Evolutionary conservation across 1,284 basidiomycete genomes (phyloP).

Genomic region (Cutaneotrichosporon sp.): DNA sequence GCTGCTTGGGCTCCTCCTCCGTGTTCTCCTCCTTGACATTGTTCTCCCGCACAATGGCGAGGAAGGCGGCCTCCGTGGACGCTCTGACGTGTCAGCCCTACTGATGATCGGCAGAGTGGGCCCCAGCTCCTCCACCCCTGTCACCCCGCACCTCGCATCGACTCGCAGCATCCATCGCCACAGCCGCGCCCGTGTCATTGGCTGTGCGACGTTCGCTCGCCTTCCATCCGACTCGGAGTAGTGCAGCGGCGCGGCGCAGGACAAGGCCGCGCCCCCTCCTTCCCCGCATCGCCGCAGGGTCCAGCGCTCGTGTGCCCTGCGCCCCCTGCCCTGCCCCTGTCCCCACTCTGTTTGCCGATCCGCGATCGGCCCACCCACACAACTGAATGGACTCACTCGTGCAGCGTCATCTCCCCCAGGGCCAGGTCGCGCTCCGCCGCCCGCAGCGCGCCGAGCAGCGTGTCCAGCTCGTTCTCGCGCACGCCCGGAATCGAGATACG

Average conservation of each 20-base stretch:
- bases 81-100: slow-evolving; percentile 24
- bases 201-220: neutral
- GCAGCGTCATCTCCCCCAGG: slow-evolving; percentile 32
- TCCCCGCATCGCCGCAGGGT: neutral
- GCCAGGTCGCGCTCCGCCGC: slow-evolving; percentile 24
- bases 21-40: slow-evolving; percentile 24
- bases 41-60: slow-evolving; percentile 39
- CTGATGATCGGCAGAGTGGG: neutral
- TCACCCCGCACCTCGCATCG: neutral
- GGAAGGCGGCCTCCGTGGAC: slow-evolving; percentile 43
- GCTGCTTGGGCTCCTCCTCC: neutral
- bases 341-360: too few relatives aligned
- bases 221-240: neutral
- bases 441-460: slow-evolving; percentile 27
- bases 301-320: neutral
- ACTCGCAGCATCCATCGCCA: too few relatives aligned
- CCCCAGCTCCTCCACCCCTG: too few relatives aligned
- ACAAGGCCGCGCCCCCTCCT: too few relatives aligned
- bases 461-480: slow-evolving; percentile 30
- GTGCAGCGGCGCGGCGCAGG: too few relatives aligned
- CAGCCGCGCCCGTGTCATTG: neutral
- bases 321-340: neutral
- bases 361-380: too few relatives aligned
- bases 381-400: slow-evolving; percentile 34
- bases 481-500: slow-evolving; percentile 37